These are phyloP conservation scores for Groenewaldozyma auringiensis DNA, from an alignment of 1,139 yeast genomes.

Conservation along the genomic window DNA sequence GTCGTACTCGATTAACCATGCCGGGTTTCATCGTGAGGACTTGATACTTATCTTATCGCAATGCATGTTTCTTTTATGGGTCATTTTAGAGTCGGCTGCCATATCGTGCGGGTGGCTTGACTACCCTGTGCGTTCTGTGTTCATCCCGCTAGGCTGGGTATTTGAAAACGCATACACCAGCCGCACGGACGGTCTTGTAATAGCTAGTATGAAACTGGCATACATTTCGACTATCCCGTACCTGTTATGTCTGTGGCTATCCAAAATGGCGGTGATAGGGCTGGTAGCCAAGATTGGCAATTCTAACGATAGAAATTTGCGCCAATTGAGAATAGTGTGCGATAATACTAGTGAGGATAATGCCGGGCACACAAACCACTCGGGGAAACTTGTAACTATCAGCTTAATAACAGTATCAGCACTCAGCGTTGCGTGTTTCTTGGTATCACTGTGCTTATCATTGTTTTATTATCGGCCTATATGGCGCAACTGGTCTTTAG, in stretches of 20 bases:
- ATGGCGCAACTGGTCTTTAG: constrained; percentile 2
- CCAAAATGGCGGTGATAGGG: background rate
- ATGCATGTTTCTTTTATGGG: constrained; percentile 1
- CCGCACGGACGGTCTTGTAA: background rate
- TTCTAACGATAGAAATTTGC: background rate
- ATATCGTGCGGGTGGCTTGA: constrained; percentile 2
- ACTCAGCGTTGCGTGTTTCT: background rate
- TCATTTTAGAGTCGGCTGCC: background rate
- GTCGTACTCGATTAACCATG: background rate
- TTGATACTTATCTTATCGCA: background rate
- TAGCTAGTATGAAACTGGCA: background rate
- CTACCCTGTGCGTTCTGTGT: background rate
- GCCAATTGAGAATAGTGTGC: background rate
- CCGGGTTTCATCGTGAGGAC: constrained; percentile 2
- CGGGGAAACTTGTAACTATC: background rate
- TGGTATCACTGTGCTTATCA: background rate
- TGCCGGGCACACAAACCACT: background rate
- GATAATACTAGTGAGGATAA: background rate
- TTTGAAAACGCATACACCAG: background rate
- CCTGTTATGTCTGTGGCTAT: background rate
- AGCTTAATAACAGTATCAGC: background rate
- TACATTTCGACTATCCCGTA: background rate
- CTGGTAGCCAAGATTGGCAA: background rate
- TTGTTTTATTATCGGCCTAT: constrained; percentile 2
- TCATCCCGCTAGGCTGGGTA: constrained; percentile 1